These are phyloP conservation scores for Corylus heterophylla DNA, from an alignment of 306 rosid species.

Conservation along the genomic window DNA sequence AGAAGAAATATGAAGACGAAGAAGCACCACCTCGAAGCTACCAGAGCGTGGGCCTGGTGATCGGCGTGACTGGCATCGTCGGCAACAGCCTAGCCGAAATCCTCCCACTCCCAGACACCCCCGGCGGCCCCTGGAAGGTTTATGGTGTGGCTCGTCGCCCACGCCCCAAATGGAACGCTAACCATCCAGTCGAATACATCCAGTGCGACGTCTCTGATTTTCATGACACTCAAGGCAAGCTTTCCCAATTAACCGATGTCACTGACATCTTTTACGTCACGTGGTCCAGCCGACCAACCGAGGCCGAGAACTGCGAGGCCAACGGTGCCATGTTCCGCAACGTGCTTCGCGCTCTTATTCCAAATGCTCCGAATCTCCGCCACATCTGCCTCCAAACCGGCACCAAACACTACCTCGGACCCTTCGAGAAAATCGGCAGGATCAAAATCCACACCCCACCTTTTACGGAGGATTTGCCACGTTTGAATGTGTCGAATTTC, in stretches of 20 bases:
- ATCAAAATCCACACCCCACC: conserved; percentile 48
- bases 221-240: conserved; percentile 46
- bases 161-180: conserved; percentile 61
- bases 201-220: conserved; percentile 68
- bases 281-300: conserved; percentile 50
- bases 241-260: conserved; percentile 56
- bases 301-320: conserved; percentile 48
- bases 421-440: conserved; percentile 39
- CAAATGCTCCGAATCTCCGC: conserved; percentile 54
- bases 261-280: conserved; percentile 71
- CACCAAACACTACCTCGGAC: conserved; percentile 51
- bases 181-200: conserved; percentile 56
- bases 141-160: conserved; percentile 75
- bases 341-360: conserved; percentile 51
- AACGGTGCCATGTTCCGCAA: conserved; percentile 59
- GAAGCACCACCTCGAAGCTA: conserved; percentile 38
- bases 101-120: conserved; percentile 71
- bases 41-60: conserved; percentile 50
- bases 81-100: conserved; percentile 83
- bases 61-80: conserved; percentile 71
- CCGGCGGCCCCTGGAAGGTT: conserved; percentile 81
- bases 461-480: conserved; percentile 63
- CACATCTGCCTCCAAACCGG: conserved; percentile 73
- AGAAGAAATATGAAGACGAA: conserved; percentile 53
- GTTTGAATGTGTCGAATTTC: conserved; percentile 48